Evolutionary conservation across 1,284 basidiomycete species (phyloP).

Genomic region (Cerrena zonata): DNA sequence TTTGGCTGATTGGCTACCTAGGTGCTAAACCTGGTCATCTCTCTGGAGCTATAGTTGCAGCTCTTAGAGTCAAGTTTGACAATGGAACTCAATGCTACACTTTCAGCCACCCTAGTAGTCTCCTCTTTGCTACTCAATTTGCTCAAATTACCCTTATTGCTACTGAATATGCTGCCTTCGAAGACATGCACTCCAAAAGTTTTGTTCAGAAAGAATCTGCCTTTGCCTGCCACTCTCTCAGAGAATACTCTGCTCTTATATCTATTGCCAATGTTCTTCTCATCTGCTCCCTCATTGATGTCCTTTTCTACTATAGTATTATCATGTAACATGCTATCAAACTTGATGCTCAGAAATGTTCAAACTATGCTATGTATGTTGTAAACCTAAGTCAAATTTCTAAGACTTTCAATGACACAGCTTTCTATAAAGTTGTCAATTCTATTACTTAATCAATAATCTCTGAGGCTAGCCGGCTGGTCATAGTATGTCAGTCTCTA

Average conservation of each 20-base stretch:
- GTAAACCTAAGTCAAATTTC: conserved; percentile 95
- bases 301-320: conserved; percentile 98
- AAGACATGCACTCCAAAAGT: conserved; percentile 95
- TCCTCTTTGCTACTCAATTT: conserved; percentile 96
- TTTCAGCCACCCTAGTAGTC: conserved; percentile 91
- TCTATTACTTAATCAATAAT: conserved; percentile 77
- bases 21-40: conserved; percentile 45
- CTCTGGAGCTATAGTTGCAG: conserved; percentile 28
- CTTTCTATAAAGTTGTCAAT: conserved; percentile 92
- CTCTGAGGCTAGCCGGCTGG: too few species aligned
- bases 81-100: conserved; percentile 91
- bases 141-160: conserved; percentile 97
- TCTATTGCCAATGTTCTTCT: conserved; percentile 94
- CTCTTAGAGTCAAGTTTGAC: conserved; percentile 56
- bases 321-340: conserved; percentile 99
- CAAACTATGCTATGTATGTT: conserved; percentile 98
- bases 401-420: conserved; percentile 87
- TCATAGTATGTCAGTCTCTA: too few species aligned
- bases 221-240: conserved; percentile 96
- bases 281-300: conserved; percentile 92
- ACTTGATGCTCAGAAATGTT: conserved; percentile 86
- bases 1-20: conserved; percentile 93
- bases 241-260: conserved; percentile 96
- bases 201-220: conserved; percentile 88
- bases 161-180: conserved; percentile 95